Percentiles rank a stretch among this genome's conserved stretches.
These are phyloP conservation scores for Eimeria falciformis DNA, from an alignment of 169 alveolate genomes.

Conservation along the genomic window DNA sequence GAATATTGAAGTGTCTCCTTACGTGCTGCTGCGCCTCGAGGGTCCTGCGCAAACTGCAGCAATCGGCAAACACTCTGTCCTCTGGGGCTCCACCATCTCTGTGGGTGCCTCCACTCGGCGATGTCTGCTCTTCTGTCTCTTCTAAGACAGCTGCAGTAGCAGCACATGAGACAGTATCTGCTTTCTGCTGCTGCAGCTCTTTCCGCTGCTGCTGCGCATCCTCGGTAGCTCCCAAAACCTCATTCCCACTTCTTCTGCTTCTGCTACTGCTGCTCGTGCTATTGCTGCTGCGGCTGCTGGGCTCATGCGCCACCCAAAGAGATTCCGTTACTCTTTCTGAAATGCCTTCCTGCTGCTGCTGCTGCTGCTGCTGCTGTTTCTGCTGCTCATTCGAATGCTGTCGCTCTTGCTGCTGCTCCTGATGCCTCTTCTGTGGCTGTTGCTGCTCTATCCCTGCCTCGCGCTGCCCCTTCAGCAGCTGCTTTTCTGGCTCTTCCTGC, in stretches of 20 bases:
- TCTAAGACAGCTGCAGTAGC: background rate
- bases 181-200: background rate
- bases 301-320: too few species aligned
- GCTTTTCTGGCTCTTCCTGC: background rate
- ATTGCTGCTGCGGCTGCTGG: too few species aligned
- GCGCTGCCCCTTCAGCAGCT: background rate
- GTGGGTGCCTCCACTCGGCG: background rate
- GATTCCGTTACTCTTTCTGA: too few species aligned
- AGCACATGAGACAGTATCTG: background rate
- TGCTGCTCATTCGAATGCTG: background rate
- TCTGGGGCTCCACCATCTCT: background rate
- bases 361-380: slow-evolving; percentile 25
- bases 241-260: too few species aligned
- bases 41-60: background rate
- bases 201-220: slow-evolving; percentile 7
- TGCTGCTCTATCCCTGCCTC: background rate
- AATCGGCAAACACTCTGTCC: background rate
- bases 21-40: background rate
- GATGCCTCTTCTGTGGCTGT: background rate
- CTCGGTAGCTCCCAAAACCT: too few species aligned
- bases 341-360: background rate
- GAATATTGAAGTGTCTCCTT: background rate
- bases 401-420: background rate
- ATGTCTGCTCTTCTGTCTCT: background rate
- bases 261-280: too few species aligned